Evolutionary conservation across 257 asterid species (phyloP), one percentile per base, ranked within the genome.

Genomic region (Solanum clarkiae): DNA sequence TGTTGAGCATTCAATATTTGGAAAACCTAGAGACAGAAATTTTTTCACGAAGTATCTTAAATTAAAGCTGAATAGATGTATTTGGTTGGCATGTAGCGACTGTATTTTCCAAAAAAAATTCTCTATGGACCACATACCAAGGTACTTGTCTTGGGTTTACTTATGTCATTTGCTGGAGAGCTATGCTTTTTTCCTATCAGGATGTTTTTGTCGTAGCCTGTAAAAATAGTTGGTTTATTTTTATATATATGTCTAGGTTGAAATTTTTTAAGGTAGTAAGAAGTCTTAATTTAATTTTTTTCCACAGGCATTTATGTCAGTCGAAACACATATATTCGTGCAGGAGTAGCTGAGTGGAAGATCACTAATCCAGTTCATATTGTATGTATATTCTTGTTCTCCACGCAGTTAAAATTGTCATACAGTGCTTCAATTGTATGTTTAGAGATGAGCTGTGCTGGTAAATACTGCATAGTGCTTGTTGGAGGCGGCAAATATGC

Each of bases 261-360:
- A 77, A 53, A 54, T 24, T 26, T 51, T 51, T 72, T 7, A 72
- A 72, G 80, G n/a, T 42, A 20, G 11, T 42, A 42, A 40, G 54
- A 18, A 42, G 20, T 45, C 26, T 53, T 53, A 4, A 51, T 53
- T 26, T 51, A 16, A 2, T 72, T 72, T 87, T 81, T 81, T 85
- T 88, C 85, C 74, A 56, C 91, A 94, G 99, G 97, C 85, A 89
- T 96, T 10, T 96, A 96, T 84, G 98, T 96, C 70, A 96, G 99
- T 83, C 92, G 98, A 90, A 96, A 96, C 88, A 96, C 99, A 85
- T 96, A 94, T 84, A 96, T 95, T 82, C 98, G 96, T 88, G 93
- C 97, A 83, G 98, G 99, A 87, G 84, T 90, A 89, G 98, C 97
- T 42, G 97, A 95, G 89, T 95, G 98, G 99, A 95, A 90, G 90